Conservation (phyloP, 306 rosid genomes). For the Malus orientalis region DNA sequence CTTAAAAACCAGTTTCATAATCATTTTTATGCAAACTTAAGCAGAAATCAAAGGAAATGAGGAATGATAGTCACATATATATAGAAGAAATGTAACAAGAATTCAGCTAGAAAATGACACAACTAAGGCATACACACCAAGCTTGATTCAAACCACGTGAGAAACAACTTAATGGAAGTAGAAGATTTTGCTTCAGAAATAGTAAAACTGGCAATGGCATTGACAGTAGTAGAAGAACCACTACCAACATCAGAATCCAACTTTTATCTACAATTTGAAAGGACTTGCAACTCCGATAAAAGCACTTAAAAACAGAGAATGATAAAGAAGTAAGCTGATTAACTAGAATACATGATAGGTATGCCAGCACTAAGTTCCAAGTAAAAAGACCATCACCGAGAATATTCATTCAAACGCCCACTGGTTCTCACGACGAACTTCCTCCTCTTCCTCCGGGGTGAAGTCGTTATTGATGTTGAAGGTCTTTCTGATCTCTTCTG, state of each 20-base stretch:
- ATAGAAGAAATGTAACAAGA: too few relatives aligned
- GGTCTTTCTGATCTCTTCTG: constrained; percentile 68
- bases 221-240: constrained; percentile 8
- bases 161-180: not conserved
- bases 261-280: constrained; percentile 41
- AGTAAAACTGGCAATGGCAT: not conserved
- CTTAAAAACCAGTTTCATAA: too few relatives aligned
- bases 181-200: not conserved
- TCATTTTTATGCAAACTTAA: too few relatives aligned
- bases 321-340: constrained; percentile 8
- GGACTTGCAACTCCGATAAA: constrained; percentile 5
- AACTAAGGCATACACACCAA: too few relatives aligned
- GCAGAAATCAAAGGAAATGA: too few relatives aligned
- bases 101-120: too few relatives aligned
- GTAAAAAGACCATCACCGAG: not conserved
- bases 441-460: constrained; percentile 73
- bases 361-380: not conserved
- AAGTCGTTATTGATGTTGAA: constrained; percentile 75
- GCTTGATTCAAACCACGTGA: too few relatives aligned
- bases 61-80: too few relatives aligned
- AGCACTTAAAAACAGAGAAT: constrained; percentile 15
- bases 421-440: constrained; percentile 72
- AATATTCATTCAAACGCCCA: constrained; percentile 69
- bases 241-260: constrained; percentile 20
- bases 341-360: constrained; percentile 14